Conservation (phyloP, 306 rosid species). For the Dalbergia oliveri region DNA sequence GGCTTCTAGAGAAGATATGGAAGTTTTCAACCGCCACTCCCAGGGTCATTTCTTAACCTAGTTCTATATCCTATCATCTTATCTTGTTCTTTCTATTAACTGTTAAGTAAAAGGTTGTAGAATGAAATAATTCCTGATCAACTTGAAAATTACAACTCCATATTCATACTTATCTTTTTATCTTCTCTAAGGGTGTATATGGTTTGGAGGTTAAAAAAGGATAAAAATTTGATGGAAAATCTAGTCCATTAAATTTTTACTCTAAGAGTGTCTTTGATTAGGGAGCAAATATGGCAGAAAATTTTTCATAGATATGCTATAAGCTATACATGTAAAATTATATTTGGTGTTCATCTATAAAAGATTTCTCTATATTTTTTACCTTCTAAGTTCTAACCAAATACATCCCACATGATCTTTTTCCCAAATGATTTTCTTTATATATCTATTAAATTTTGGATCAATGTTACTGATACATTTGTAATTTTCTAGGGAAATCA, state of each 20-base stretch:
- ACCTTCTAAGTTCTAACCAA: background rate
- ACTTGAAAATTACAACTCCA: conserved; percentile 10
- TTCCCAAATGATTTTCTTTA: background rate
- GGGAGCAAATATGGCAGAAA: too few relatives aligned
- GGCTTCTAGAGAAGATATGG: conserved; percentile 55
- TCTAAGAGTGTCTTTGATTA: too few relatives aligned
- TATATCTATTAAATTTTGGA: conserved; percentile 1
- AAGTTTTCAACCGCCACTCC: conserved; percentile 53
- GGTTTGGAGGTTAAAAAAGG: too few relatives aligned
- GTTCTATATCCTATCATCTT: background rate
- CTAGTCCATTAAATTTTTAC: too few relatives aligned
- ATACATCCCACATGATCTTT: too few relatives aligned
- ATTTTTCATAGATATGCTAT: too few relatives aligned
- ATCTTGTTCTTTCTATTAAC: background rate
- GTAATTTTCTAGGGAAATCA: conserved; percentile 46
- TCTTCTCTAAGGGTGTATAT: background rate
- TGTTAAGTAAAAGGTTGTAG: background rate
- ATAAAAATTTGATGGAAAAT: too few relatives aligned
- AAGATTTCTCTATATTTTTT: background rate
- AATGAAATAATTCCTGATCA: conserved; percentile 11
- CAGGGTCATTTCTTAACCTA: conserved; percentile 28
- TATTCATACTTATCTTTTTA: background rate
- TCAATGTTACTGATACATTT: conserved; percentile 18
- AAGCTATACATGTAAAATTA: too few relatives aligned
- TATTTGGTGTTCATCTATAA: too few relatives aligned